These are phyloP conservation scores for Liquidambar formosana DNA, from an alignment of 164 flowering plant genomes.

Conservation along the genomic window DNA sequence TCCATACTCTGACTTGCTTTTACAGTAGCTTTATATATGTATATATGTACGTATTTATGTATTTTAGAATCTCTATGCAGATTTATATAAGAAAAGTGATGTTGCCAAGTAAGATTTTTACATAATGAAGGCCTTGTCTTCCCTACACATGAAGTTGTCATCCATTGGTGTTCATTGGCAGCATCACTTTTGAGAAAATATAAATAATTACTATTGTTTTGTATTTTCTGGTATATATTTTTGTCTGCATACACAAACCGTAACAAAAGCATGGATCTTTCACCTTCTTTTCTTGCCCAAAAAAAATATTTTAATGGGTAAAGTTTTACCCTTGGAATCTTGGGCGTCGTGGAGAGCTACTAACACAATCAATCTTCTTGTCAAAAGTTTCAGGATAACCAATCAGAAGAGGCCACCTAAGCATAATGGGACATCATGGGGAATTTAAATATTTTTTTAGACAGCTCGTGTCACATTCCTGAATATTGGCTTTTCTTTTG, in stretches of 20 bases:
- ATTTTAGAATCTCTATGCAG: background rate
- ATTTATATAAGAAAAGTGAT: no score
- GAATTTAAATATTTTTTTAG: background rate
- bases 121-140: background rate
- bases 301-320: background rate
- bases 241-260: background rate
- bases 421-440: background rate
- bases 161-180: no score
- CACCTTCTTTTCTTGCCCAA: background rate
- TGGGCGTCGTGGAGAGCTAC: background rate
- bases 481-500: background rate
- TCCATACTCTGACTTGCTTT: conserved; percentile 6
- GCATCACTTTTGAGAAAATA: no score
- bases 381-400: background rate
- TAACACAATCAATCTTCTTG: background rate
- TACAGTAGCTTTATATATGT: background rate
- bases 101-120: no score
- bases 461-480: no score
- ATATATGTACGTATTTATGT: no score
- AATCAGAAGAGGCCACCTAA: background rate
- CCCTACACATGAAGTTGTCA: no score
- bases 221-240: background rate
- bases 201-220: no score
- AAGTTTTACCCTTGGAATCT: background rate
- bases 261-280: background rate